A percentile compares a stretch with the other conserved stretches of the same genome.
Evolutionary conservation across 202 grass and related monocot species (phyloP).

Genomic region (Miscanthus sacchariflorus): DNA sequence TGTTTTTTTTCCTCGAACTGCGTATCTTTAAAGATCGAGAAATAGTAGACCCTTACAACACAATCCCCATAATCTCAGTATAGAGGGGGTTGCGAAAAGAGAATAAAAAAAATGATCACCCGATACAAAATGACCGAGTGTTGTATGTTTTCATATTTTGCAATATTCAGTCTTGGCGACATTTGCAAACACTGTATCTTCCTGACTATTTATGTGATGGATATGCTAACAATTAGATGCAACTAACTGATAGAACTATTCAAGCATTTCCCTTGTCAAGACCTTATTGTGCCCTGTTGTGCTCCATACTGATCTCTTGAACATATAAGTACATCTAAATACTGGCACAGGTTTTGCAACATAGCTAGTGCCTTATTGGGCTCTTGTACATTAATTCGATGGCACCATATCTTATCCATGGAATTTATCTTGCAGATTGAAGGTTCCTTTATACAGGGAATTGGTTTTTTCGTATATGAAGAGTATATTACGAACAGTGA

Average conservation of each 20-base stretch:
- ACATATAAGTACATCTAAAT: background rate
- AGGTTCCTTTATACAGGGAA: slow-evolving; percentile 86
- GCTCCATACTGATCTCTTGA: background rate
- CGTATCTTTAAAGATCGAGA: background rate
- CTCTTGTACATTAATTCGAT: background rate
- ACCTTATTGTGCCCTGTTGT: background rate
- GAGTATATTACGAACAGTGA: slow-evolving; percentile 63
- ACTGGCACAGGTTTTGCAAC: background rate
- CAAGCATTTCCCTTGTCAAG: background rate
- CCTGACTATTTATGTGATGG: background rate
- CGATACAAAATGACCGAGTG: background rate
- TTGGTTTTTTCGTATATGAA: slow-evolving; percentile 79
- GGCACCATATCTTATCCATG: background rate
- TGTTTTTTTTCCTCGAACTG: background rate
- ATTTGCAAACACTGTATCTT: background rate
- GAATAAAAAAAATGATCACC: background rate
- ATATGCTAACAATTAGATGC: background rate
- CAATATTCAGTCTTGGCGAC: background rate
- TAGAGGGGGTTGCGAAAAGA: background rate
- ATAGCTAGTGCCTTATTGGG: slow-evolving; percentile 8
- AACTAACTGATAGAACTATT: background rate
- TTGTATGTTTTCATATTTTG: background rate
- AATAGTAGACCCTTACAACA: background rate
- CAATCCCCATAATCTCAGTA: background rate
- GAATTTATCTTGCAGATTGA: slow-evolving; percentile 58